A percentile compares a stretch with the other conserved stretches of the same genome.
These are phyloP conservation scores for Ilyonectria destructans DNA, from an alignment of 2,329 filamentous ascomycete genomes.

Conservation along the genomic window DNA sequence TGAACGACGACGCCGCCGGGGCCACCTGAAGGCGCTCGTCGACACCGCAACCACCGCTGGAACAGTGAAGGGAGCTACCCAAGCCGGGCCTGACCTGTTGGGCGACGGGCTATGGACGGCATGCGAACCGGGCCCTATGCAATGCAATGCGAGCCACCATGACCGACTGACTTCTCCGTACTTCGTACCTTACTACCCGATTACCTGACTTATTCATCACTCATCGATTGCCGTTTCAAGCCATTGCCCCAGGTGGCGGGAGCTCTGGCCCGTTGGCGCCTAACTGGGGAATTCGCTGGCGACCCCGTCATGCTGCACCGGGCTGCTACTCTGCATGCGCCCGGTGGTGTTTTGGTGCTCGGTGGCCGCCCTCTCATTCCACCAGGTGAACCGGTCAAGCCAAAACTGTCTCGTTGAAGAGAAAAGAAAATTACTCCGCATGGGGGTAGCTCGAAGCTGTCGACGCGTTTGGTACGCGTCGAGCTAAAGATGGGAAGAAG, in stretches of 20 bases:
- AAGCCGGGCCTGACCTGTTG: neutral
- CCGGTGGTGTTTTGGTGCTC: neutral
- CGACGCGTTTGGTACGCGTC: conserved; percentile 29
- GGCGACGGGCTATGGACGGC: neutral
- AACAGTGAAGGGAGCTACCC: neutral
- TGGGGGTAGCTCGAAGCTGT: neutral
- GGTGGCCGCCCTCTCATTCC: neutral
- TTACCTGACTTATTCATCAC: neutral
- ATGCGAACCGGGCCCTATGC: conserved; percentile 45
- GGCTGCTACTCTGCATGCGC: neutral
- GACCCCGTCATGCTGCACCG: neutral
- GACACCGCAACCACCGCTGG: neutral
- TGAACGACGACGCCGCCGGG: neutral
- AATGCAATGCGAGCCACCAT: conserved; percentile 47
- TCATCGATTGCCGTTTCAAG: conserved; percentile 4
- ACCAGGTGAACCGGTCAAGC: conserved; percentile 2
- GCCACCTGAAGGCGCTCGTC: neutral
- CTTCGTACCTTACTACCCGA: conserved; percentile 7
- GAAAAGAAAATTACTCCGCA: neutral
- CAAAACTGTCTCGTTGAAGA: neutral
- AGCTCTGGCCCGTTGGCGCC: conserved; percentile 2
- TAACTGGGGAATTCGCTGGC: neutral
- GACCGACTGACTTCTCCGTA: conserved; percentile 1
- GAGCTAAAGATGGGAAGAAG: conserved; percentile 18
- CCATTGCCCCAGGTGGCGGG: conserved; percentile 1